Percentiles rank a stretch among this genome's conserved stretches.
Conservation (phyloP, 768 basidiomycete genomes). For the Tremella yokohamensis region DNA sequence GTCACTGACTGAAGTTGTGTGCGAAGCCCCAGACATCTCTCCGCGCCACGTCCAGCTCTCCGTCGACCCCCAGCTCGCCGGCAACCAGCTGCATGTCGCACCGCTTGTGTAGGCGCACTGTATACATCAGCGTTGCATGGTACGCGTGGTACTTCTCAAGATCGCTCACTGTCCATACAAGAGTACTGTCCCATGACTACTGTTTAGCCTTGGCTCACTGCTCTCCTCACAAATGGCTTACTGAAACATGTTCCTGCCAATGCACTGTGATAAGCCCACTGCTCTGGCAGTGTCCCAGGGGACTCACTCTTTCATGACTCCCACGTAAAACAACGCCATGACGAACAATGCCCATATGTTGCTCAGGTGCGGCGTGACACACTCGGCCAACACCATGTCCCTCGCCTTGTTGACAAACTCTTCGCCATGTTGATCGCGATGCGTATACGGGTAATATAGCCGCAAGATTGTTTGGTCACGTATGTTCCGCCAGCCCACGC, state of each 20-base stretch:
- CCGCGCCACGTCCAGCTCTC: background rate
- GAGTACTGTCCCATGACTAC: no score
- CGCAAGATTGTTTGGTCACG: background rate
- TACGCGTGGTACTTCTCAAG: no score
- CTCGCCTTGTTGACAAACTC: slow-evolving; percentile 2
- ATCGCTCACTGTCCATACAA: no score
- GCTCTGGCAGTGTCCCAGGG: no score
- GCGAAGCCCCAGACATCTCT: slow-evolving; percentile 2
- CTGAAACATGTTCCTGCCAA: no score
- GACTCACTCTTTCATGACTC: background rate
- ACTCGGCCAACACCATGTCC: background rate
- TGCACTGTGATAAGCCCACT: no score
- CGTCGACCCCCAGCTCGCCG: background rate
- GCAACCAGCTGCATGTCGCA: background rate
- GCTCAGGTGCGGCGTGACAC: slow-evolving; percentile 3
- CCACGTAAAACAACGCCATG: background rate
- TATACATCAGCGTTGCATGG: background rate
- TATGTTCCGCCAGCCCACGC: background rate
- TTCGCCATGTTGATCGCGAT: background rate
- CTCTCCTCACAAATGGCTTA: no score
- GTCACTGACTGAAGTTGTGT: background rate
- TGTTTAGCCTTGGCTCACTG: no score
- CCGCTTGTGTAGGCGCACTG: background rate
- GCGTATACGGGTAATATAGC: slow-evolving; percentile 1
- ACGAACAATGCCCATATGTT: background rate